Conservation (phyloP, 306 rosid species). For the Quercus cerris region DNA sequence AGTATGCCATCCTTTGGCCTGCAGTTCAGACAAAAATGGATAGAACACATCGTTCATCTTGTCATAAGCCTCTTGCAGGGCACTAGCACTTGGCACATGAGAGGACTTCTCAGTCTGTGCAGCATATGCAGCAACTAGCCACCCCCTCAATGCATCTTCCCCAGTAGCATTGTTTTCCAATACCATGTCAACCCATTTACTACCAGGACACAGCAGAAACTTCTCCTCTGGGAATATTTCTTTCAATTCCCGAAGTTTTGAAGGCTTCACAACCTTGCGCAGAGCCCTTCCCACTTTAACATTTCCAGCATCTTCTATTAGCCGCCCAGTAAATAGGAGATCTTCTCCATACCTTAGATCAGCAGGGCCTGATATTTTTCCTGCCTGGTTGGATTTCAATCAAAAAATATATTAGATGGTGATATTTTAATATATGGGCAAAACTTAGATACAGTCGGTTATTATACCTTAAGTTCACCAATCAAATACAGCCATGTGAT, state of each 20-base stretch:
- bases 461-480: too few relatives aligned
- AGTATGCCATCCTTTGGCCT: slow-evolving; percentile 93
- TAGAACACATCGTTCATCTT: slow-evolving; percentile 64
- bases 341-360: slow-evolving; percentile 86
- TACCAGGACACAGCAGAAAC: slow-evolving; percentile 57
- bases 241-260: slow-evolving; percentile 55
- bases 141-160: slow-evolving; percentile 92
- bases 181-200: slow-evolving; percentile 69
- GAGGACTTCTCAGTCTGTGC: slow-evolving; percentile 37
- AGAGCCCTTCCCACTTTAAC: slow-evolving; percentile 75
- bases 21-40: slow-evolving; percentile 61
- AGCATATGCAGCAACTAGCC: slow-evolving; percentile 90
- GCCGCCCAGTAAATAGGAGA: slow-evolving; percentile 61
- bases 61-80: slow-evolving; percentile 59
- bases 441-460: too few relatives aligned
- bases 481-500: too few relatives aligned
- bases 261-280: slow-evolving; percentile 66
- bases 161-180: slow-evolving; percentile 76
- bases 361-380: slow-evolving; percentile 75
- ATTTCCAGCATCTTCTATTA: slow-evolving; percentile 74
- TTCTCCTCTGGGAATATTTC: slow-evolving; percentile 66
- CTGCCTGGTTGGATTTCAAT: slow-evolving; percentile 43
- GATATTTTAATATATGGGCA: background rate
- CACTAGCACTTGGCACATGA: slow-evolving; percentile 33
- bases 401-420: background rate